Conservation (phyloP, 306 rosid species). For the Prunus armeniaca region DNA sequence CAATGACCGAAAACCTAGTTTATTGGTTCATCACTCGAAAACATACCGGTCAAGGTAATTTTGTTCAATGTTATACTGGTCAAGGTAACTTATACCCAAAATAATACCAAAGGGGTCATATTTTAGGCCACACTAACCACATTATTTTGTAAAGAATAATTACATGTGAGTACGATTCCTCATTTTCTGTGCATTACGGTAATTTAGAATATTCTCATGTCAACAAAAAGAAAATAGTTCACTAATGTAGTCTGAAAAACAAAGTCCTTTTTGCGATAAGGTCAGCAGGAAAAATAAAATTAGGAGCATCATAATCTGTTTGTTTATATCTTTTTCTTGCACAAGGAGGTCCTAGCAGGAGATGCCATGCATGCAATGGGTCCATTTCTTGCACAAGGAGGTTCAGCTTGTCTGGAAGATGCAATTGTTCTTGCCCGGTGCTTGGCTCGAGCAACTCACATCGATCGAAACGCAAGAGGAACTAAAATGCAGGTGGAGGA, state of each 20-base stretch:
- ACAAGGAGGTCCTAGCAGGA: constrained; percentile 7
- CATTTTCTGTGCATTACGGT: too few species aligned
- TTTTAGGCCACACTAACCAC: too few species aligned
- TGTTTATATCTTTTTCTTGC: too few species aligned
- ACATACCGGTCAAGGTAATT: background rate
- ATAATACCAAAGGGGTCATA: background rate
- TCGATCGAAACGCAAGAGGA: background rate
- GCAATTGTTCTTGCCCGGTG: constrained; percentile 14
- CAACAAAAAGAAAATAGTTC: too few species aligned
- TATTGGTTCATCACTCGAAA: constrained; percentile 9
- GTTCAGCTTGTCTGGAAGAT: constrained; percentile 14
- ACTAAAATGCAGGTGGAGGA: background rate
- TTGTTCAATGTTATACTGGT: background rate
- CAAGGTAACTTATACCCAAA: background rate
- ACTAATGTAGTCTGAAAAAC: too few species aligned
- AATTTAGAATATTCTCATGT: too few species aligned
- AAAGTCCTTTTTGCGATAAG: too few species aligned
- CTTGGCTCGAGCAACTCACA: background rate
- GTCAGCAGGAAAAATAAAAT: too few species aligned
- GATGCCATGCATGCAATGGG: constrained; percentile 11
- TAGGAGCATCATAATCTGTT: too few species aligned
- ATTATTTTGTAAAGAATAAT: too few species aligned
- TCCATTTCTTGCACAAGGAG: constrained; percentile 23
- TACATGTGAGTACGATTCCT: too few species aligned
- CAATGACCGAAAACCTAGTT: background rate